These are phyloP conservation scores for Chaetomium fimeti DNA, from an alignment of 495 filamentous ascomycete species.

Conservation along the genomic window DNA sequence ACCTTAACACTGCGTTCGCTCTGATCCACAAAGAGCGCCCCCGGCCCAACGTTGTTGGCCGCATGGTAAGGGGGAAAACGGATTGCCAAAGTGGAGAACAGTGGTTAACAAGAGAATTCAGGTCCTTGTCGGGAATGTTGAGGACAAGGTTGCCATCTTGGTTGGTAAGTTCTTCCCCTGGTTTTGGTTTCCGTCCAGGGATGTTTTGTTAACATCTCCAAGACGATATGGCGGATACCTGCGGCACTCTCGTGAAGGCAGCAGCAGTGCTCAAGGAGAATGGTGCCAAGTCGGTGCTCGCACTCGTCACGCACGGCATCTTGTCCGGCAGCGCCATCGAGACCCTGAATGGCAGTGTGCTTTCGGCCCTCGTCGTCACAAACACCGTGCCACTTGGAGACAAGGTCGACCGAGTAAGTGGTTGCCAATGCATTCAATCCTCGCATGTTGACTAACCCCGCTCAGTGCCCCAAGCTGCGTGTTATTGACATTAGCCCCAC, in stretches of 20 bases:
- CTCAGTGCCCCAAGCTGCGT: constrained; percentile 69
- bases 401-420: constrained; percentile 54
- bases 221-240: constrained; percentile 90
- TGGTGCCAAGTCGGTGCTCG: constrained; percentile 82
- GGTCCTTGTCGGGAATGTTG: constrained; percentile 77
- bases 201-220: constrained; percentile 1
- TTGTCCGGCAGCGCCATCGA: constrained; percentile 89
- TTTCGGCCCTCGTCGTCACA: constrained; percentile 83
- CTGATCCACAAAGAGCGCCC: constrained; percentile 98
- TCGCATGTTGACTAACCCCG: background rate
- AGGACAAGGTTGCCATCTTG: constrained; percentile 57
- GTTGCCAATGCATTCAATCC: background rate
- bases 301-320: constrained; percentile 95
- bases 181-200: background rate
- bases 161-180: constrained; percentile 33
- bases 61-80: constrained; percentile 76
- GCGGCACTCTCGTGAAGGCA: constrained; percentile 87
- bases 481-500: constrained; percentile 95
- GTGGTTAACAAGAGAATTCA: constrained; percentile 38
- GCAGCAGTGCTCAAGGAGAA: constrained; percentile 88
- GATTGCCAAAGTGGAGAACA: constrained; percentile 51
- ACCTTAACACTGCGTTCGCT: constrained; percentile 91
- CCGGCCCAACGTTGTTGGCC: constrained; percentile 89
- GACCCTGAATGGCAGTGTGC: constrained; percentile 76
- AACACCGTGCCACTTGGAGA: constrained; percentile 92